Conservation (phyloP, 1,139 yeast genomes). For the Debaryomyces psychrophilus region DNA sequence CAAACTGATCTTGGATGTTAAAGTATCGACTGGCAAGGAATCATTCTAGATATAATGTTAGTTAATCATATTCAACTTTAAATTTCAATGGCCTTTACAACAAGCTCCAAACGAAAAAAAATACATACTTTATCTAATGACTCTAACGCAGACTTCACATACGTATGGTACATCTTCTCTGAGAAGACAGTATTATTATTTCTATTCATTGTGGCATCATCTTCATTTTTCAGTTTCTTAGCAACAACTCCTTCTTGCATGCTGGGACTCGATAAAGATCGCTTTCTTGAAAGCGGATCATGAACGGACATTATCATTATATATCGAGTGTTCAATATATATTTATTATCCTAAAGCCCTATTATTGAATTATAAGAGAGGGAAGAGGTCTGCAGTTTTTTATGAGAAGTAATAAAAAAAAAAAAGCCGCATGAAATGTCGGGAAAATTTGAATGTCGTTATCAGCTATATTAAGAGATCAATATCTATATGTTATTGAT, state of each 20-base stretch:
- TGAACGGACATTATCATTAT: conserved; percentile 36
- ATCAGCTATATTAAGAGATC: not conserved
- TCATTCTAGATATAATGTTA: conserved; percentile 36
- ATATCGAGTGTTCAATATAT: not conserved
- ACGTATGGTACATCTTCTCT: conserved; percentile 63
- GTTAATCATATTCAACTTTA: conserved; percentile 16
- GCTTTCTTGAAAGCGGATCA: conserved; percentile 32
- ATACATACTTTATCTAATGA: conserved; percentile 64
- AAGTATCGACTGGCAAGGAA: conserved; percentile 36
- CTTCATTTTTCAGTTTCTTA: conserved; percentile 17
- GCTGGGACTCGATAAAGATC: conserved; percentile 18
- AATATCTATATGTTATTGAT: not conserved
- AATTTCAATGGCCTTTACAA: not conserved
- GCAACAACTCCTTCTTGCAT: conserved; percentile 10
- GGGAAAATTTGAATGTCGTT: not conserved
- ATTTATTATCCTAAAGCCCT: not conserved
- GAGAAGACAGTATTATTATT: conserved; percentile 32
- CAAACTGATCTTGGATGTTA: conserved; percentile 40
- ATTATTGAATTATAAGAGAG: conserved; percentile 1
- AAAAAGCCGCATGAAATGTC: conserved; percentile 14
- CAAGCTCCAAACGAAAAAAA: conserved; percentile 5
- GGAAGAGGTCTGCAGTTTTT: conserved; percentile 4
- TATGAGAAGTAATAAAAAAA: conserved; percentile 5
- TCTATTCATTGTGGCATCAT: conserved; percentile 8
- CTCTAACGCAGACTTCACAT: conserved; percentile 69